A percentile compares a stretch with the other conserved stretches of the same genome.
phyloP scores from a whole-genome alignment of 208 protist species.

The Angomonas deanei region DNA sequence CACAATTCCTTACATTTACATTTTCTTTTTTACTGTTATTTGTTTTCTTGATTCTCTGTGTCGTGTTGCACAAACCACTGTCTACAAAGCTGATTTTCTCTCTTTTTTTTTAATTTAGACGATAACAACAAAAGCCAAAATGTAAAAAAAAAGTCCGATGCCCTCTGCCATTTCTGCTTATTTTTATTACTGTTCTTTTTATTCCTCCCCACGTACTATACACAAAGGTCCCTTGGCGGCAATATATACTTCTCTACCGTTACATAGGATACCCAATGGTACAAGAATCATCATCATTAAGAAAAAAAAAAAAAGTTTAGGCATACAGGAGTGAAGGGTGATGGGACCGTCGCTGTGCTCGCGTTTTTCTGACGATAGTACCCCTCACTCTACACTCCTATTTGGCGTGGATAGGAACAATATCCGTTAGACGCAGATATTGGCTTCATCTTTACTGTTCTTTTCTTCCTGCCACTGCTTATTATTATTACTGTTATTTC shows the following conservation, averaged over 20 bases:
- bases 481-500: slow-evolving; percentile 4
- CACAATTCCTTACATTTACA: not conserved
- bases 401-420: no score
- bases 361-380: no score
- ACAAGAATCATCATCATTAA: not conserved
- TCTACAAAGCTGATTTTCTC: no score
- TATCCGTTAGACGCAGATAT: no score
- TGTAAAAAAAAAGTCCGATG: not conserved
- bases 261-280: not conserved
- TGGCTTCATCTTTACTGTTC: no score
- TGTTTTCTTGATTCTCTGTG: no score
- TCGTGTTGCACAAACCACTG: no score
- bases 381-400: no score
- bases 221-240: not conserved
- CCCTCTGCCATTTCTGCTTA: not conserved
- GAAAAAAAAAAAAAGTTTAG: slow-evolving; percentile 6
- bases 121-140: not conserved
- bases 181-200: not conserved
- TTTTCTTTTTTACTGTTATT: not conserved
- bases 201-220: not conserved
- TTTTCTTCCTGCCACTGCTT: not conserved
- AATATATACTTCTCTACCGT: not conserved
- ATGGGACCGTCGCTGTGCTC: no score
- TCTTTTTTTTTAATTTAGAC: no score
- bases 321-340: no score